Evolutionary conservation across 78 protist species (phyloP).

Genomic region (Diacronema lutheri): DNA sequence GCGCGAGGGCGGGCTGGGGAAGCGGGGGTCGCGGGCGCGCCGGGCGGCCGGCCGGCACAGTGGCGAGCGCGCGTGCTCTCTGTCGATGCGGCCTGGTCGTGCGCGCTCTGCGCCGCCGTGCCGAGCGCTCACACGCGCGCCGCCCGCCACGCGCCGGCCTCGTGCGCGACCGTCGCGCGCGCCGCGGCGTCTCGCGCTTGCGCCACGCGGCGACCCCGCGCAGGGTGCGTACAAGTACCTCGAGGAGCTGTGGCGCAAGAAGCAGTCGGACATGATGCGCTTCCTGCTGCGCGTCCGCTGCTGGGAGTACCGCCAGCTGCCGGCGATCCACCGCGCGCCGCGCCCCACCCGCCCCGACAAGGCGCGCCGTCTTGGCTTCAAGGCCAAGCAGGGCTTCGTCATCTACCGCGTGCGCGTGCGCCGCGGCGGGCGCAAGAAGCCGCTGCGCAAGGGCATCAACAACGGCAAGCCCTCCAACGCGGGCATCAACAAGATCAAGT

Average conservation of each 20-base stretch:
- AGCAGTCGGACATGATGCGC: slow-evolving; percentile 97
- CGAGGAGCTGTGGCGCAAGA: slow-evolving; percentile 93
- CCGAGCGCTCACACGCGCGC: too few relatives aligned
- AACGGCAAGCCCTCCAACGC: slow-evolving; percentile 95
- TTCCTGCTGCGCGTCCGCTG: slow-evolving; percentile 95
- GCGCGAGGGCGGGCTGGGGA: too few relatives aligned
- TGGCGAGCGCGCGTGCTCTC: too few relatives aligned
- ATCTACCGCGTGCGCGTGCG: slow-evolving; percentile 92
- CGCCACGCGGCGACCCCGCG: too few relatives aligned
- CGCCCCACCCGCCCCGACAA: slow-evolving; percentile 98
- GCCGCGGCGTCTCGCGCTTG: too few relatives aligned
- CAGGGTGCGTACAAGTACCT: slow-evolving; percentile 96
- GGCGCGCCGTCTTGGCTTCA: slow-evolving; percentile 99
- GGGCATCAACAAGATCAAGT: slow-evolving; percentile 92
- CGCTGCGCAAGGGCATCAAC: slow-evolving; percentile 79
- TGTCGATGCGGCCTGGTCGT: too few relatives aligned
- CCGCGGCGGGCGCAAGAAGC: slow-evolving; percentile 97
- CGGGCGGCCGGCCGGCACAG: too few relatives aligned
- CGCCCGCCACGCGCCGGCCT: too few relatives aligned
- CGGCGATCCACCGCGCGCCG: slow-evolving; percentile 87
- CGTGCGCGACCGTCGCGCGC: too few relatives aligned
- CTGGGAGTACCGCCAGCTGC: slow-evolving; percentile 98
- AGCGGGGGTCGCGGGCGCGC: too few relatives aligned
- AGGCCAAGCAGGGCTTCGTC: slow-evolving; percentile 93
- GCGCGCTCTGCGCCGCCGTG: too few relatives aligned